Evolutionary conservation across 2,329 filamentous ascomycete species (phyloP), one percentile per base, ranked within the genome.

Genomic region (Didymella glomerata): DNA sequence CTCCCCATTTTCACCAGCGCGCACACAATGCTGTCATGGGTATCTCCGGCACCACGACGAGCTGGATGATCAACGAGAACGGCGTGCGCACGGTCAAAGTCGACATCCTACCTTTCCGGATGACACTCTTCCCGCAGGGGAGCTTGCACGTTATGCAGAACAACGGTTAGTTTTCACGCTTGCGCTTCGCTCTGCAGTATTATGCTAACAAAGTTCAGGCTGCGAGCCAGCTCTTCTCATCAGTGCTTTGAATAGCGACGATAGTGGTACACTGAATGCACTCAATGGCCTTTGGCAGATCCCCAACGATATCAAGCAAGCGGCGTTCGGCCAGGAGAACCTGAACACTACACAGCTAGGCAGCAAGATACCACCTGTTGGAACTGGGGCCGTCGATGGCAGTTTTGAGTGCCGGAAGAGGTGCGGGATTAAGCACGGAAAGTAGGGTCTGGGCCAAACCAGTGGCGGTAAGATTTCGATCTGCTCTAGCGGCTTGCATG

Each of bases 1-100:
- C 82, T 14, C 80, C 81, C 5, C 83, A 84, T 65, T 74, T 79
- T 24, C 83, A 85, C 61, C 80, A 81, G 1, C 76, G 83, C 7
- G 83, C 81, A 2, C 76, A 77, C 22, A 85, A 85, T 61, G 77
- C 79, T 36, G 82, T 84, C 13, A 77, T 83, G 6, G 78, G 79
- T 0, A 72, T 83, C 20, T 69, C 73, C 18, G 83, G 82, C n/a
- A 81, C 78, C 38, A 84, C 80, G 6, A 79, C 79, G 41, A 84
- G 81, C 10, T 84, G 77, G 67, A 84, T 84, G 81, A 77, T 80
- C 42, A 75, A 79, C 52, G 83, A 85, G 69, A 85, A 85, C 57
- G 82, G 82, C 2, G 82, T 80, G 0, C 71, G 73, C 9, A 72
- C 78, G 1, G 75, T 84, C 4, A 75, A 64, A 30, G 75, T 78